Evolutionary conservation across 2,329 filamentous ascomycete species (phyloP), one percentile per base, ranked within the genome.

Genomic region (Paraphaeosphaeria minitans): DNA sequence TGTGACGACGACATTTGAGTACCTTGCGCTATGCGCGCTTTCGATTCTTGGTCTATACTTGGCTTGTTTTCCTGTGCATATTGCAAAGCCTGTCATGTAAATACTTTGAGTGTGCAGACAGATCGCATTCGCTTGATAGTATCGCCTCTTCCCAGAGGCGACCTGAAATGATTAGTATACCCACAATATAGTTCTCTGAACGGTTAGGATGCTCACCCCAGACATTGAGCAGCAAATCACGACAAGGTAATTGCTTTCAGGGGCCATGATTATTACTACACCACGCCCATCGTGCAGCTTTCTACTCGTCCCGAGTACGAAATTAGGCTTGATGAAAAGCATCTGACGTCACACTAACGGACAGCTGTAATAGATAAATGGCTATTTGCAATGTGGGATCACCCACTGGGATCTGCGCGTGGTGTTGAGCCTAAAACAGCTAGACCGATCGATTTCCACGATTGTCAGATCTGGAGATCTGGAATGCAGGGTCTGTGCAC

Each of bases 401-500:
- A n/a, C n/a, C 2, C 8, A 19, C 29, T 49, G 16, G 14, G 46
- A 49, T 49, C 46, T 19, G 14, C 46, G 33, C 46, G 22, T 49
- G 46, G 46, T 49, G 46, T 49, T 35, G 29, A 42, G 21, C 50
- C 10, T 13, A 43, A 53, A 45, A 10, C 7, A 33, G 19, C 21
- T 43, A 53, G 50, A 39, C n/a, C 50, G 50, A 53, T 53, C 50
- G 50, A 14, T 16, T 41, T 19, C n/a, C 16, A 29, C 48, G 35
- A 51, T 33, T 39, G 48, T 33, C 7, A 41, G 49, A 52, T 52
- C 49, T 42, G 8, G 35, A 21, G 49, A 52, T 52, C 50, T 43
- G 13, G 35, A 13, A 53, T 33, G 24, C 39, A 33, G 35, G 50
- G 55, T 59, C 56, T 55, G 58, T 59, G 53, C 53, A 22, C 55